Base-by-base conservation (phyloP, 2,329 filamentous ascomycete genomes). In the Colletotrichum paranaense region DNA sequence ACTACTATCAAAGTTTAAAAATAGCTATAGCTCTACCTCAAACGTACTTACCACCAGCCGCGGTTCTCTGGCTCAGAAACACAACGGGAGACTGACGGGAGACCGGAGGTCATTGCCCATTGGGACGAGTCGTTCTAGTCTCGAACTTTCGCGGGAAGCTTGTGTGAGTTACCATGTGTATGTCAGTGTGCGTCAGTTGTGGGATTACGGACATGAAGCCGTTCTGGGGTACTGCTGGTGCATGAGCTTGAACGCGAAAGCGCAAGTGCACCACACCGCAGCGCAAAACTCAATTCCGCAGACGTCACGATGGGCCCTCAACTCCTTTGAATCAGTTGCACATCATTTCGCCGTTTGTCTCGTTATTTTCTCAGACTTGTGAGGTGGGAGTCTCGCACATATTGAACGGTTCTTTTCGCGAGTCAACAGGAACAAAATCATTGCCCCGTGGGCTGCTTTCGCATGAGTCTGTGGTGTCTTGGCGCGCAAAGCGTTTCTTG, bases 401-500 rank as follows among this genome's bases (percentile, higher is more conserved):
- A 57, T 67, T 62, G 63, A n/a, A 6, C 26, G 26, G 38, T 42
- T 42, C 38, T 6, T 19, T 19, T 72, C 35, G 28, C 63, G 68
- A 72, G 68, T 67, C 68, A 68, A 67, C 53, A 35, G 32, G 32
- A 35, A 35, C 32, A 35, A 35, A 35, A 35, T 35, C 32, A 35
- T 5, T 35, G 32, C 32, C 32, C n/a, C 19, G 9, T n/a, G 16
- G 49, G 24, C 32, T 32, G 22, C 19, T n/a, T 49, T 24, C 38
- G 68, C 63, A 72, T 72, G 63, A 72, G 28, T 52, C 49, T 58
- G 57, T 57, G 30, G 14, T 11, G 26, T 62, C 68, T 72, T 72
- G 68, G 68, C 68, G 57, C 62, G 49, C 63, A 67, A 56, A 22
- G 63, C 57, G 28, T 30, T 46, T n/a, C 68, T 72, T 72, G 68